Base-by-base conservation (phyloP, 805 yeast genomes). In the Candida endomychidarum region DNA sequence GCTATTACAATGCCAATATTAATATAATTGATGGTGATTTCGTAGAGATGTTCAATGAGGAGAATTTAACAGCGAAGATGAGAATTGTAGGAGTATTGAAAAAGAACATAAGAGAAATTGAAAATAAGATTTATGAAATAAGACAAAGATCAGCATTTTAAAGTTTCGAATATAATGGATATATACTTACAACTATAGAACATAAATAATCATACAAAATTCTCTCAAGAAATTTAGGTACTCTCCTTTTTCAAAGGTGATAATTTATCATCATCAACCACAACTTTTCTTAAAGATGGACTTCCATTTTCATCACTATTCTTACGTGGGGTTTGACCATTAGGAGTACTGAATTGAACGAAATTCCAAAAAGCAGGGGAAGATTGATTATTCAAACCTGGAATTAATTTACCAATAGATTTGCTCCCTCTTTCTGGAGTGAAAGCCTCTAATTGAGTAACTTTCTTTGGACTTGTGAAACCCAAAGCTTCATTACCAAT, bases 301-400 rank as follows among this genome's bases (percentile, higher is more conserved):
- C 72, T 67, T 19, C 63, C 59, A 38, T 56, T 62, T 34, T 60
- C 72, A 11, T 63, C 72, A 32, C 68, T 63, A 40, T 59, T 54
- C 39, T 68, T 65, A 20, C 72, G 42, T 1, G 75, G 72, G 0
- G 72, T 68, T 44, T 68, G 73, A 7, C 69, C 72, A 40, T 66
- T 66, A 3, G 73, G 74, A 4, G 74, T 70, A 42, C 70, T 65
- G 42, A 90, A 81, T 53, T 89, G 96, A 54, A 90, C 87, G 64
- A 86, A 81, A 57, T 85, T 86, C 97, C 96, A 87, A 43, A 90
- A 77, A 12, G 96, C 96, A 1, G 98, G 98, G 1, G 96, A 86
- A 21, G 83, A 77, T 65, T 62, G 77, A 64, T 66, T 60, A 63
- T 66, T 54, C 57, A 70, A 39, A 8, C 63, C 59, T 14, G 61